Conservation (phyloP, 2,329 filamentous ascomycete genomes). For the Didymella exigua region DNA sequence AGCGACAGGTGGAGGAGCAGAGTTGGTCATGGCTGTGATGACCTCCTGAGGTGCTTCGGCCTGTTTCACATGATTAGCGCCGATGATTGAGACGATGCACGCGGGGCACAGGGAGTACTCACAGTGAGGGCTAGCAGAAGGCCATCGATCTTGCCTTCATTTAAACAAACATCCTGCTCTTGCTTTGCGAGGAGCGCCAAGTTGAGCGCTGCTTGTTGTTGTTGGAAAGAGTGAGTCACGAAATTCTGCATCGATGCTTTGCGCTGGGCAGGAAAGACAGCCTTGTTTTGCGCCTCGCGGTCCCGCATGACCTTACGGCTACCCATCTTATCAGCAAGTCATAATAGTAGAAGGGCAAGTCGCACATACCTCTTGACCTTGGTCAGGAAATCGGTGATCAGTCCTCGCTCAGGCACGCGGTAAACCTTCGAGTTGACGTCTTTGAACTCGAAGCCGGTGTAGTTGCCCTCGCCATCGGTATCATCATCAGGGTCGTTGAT, state of each 20-base stretch:
- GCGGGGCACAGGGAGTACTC: conserved; percentile 47
- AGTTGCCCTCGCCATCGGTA: conserved; percentile 50
- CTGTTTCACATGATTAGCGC: conserved; percentile 48
- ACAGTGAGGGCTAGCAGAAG: conserved; percentile 68
- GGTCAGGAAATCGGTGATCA: conserved; percentile 66
- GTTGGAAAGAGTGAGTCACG: conserved; percentile 53
- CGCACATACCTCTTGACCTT: conserved; percentile 56
- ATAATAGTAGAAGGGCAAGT: neutral
- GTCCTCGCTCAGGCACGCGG: conserved; percentile 53
- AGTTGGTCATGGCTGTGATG: conserved; percentile 36
- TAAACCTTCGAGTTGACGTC: conserved; percentile 49
- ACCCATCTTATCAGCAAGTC: neutral
- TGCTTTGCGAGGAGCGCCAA: conserved; percentile 63
- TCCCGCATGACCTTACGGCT: conserved; percentile 25
- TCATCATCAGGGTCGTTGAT: conserved; percentile 52
- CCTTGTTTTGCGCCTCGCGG: conserved; percentile 17
- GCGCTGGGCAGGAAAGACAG: conserved; percentile 21
- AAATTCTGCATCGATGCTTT: conserved; percentile 37
- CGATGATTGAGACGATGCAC: conserved; percentile 37
- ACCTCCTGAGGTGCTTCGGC: conserved; percentile 48
- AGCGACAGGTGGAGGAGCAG: conserved; percentile 32
- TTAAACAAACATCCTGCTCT: conserved; percentile 57
- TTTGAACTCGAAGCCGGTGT: conserved; percentile 36
- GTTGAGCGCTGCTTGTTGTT: conserved; percentile 70
- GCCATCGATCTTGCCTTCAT: conserved; percentile 51